Percentiles rank a stretch among this genome's conserved stretches.
These are phyloP conservation scores for Pecoramyces ruminantium DNA, from an alignment of 192 early-diverging fungal species.

Conservation along the genomic window DNA sequence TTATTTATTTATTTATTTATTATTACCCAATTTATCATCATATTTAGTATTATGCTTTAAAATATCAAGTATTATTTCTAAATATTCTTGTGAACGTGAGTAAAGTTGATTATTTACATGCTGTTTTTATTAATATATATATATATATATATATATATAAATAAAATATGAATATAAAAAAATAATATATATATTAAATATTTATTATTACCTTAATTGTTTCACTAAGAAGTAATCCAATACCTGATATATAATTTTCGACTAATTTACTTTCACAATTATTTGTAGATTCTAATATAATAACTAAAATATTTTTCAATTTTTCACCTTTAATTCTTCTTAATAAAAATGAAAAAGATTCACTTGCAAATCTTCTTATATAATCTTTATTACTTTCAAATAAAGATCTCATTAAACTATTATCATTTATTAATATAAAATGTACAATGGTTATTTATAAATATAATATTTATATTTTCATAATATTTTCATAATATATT, in stretches of 20 bases:
- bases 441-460: background rate
- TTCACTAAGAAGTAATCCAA: conserved; percentile 69
- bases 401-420: conserved; percentile 49
- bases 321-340: conserved; percentile 50
- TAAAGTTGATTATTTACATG: background rate
- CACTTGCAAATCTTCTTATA: conserved; percentile 75
- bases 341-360: conserved; percentile 79
- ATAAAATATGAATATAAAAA: background rate
- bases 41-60: background rate
- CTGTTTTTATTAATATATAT: background rate
- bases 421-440: background rate
- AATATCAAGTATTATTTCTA: background rate
- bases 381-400: conserved; percentile 55
- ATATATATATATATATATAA: background rate
- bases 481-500: too few relatives aligned
- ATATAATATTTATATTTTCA: background rate
- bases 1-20: too few relatives aligned
- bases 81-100: background rate
- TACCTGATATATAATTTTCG: conserved; percentile 46
- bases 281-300: conserved; percentile 35
- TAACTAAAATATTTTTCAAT: conserved; percentile 37
- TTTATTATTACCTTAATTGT: conserved; percentile 36
- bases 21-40: background rate
- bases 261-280: conserved; percentile 6
- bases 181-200: background rate